Percentiles rank a stretch among this genome's conserved stretches.
phyloP scores from a whole-genome alignment of 331 rosid genomes.

The Rhamnella rubrinervis region DNA sequence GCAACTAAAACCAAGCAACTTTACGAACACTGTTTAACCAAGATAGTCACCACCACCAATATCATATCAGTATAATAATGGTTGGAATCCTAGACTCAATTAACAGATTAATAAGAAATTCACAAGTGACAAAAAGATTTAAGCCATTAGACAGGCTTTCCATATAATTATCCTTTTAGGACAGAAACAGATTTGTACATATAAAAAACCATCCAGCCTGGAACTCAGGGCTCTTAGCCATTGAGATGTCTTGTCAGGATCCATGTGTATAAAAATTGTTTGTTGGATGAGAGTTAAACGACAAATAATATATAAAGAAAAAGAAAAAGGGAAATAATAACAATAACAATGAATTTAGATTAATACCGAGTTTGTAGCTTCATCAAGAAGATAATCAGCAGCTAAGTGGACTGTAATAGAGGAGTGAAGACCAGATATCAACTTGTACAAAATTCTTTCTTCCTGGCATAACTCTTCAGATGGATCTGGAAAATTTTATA shows the following conservation, averaged over 20 bases:
- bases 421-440: conserved; percentile 98
- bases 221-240: background rate
- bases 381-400: conserved; percentile 81
- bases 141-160: too few species aligned
- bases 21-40: background rate
- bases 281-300: too few species aligned
- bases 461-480: conserved; percentile 82
- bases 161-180: too few species aligned
- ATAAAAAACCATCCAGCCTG: background rate
- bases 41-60: background rate
- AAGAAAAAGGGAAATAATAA: conserved; percentile 14
- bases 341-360: conserved; percentile 12
- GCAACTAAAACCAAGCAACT: background rate
- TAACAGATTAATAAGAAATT: background rate
- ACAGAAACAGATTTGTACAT: too few species aligned
- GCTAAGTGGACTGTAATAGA: conserved; percentile 95
- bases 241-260: background rate
- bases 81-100: background rate
- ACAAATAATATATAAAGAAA: too few species aligned
- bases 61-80: background rate
- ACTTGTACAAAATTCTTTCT: conserved; percentile 83
- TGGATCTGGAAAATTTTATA: conserved; percentile 47
- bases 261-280: background rate
- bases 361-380: conserved; percentile 60
- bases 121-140: too few species aligned